Conservation (phyloP, 306 rosid species). For the Cucurbita pepo region DNA sequence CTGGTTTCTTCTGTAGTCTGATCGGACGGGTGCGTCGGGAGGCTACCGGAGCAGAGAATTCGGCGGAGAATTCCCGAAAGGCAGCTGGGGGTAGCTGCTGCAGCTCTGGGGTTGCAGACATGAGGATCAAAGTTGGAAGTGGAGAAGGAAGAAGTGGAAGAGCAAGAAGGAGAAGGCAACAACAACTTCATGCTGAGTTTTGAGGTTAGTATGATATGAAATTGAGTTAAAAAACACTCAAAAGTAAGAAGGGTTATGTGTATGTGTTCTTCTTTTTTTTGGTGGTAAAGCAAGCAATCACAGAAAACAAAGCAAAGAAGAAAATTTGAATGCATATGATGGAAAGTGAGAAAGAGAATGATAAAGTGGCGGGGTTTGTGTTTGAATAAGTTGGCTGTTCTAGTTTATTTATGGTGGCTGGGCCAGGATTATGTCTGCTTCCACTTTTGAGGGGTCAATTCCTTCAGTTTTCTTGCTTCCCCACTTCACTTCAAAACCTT, state of each 20-base stretch:
- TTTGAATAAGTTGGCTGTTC: slow-evolving; percentile 41
- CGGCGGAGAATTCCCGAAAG: slow-evolving; percentile 49
- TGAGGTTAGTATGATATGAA: neutral
- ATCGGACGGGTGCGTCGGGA: slow-evolving; percentile 62
- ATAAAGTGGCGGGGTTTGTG: slow-evolving; percentile 65
- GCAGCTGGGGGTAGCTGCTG: slow-evolving; percentile 40
- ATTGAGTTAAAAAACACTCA: neutral
- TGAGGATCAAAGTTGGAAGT: slow-evolving; percentile 16
- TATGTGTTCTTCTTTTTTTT: neutral
- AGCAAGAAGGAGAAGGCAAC: slow-evolving; percentile 24
- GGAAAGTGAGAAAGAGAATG: slow-evolving; percentile 20
- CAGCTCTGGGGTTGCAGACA: slow-evolving; percentile 39
- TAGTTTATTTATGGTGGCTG: neutral
- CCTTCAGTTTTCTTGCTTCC: slow-evolving; percentile 6
- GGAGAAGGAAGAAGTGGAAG: slow-evolving; percentile 30
- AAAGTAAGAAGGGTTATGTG: neutral
- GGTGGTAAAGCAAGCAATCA: slow-evolving; percentile 5
- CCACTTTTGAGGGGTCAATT: slow-evolving; percentile 33
- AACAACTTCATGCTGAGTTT: slow-evolving; percentile 28
- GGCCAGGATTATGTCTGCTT: slow-evolving; percentile 32
- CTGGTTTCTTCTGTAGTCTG: slow-evolving; percentile 25
- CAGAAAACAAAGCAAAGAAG: slow-evolving; percentile 1
- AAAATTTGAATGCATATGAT: slow-evolving; percentile 1
- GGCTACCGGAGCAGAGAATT: slow-evolving; percentile 55
- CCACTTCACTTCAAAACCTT: neutral